These are phyloP conservation scores for Scutellaria baicalensis DNA, from an alignment of 257 asterid genomes.

Conservation along the genomic window DNA sequence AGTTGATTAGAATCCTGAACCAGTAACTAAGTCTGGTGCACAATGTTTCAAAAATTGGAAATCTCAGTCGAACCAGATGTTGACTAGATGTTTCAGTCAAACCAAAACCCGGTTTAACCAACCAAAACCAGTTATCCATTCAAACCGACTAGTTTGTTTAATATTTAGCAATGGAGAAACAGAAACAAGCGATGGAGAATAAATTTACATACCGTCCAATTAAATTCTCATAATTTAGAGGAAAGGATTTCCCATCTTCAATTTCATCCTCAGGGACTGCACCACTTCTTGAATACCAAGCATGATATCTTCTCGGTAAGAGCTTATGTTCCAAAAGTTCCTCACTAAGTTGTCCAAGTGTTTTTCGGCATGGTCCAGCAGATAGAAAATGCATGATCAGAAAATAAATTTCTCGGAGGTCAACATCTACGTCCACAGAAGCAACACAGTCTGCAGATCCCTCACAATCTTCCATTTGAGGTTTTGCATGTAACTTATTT, in stretches of 20 bases:
- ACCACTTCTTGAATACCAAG: conserved; percentile 70
- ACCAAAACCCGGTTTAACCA: background rate
- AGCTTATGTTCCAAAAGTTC: conserved; percentile 83
- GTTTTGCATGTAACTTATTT: conserved; percentile 35
- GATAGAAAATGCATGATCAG: conserved; percentile 91
- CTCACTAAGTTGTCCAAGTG: conserved; percentile 50
- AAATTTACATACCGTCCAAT: conserved; percentile 42
- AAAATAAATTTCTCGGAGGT: conserved; percentile 78
- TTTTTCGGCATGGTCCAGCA: conserved; percentile 79
- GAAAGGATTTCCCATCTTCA: conserved; percentile 63
- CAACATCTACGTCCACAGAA: conserved; percentile 56
- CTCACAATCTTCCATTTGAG: conserved; percentile 47
- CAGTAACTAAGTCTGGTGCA: background rate
- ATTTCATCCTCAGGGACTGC: conserved; percentile 27
- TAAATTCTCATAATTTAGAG: conserved; percentile 54
- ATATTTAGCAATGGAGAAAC: background rate
- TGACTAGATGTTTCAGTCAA: background rate
- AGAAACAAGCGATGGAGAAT: background rate
- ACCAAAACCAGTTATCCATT: background rate
- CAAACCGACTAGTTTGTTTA: background rate
- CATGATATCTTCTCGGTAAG: conserved; percentile 95
- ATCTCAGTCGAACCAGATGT: background rate
- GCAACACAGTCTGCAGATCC: conserved; percentile 37
- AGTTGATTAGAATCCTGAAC: background rate
- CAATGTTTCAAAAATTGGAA: too few species aligned